Evolutionary conservation across 164 flowering plant species (phyloP).

Genomic region (Chimonanthus salicifolius): DNA sequence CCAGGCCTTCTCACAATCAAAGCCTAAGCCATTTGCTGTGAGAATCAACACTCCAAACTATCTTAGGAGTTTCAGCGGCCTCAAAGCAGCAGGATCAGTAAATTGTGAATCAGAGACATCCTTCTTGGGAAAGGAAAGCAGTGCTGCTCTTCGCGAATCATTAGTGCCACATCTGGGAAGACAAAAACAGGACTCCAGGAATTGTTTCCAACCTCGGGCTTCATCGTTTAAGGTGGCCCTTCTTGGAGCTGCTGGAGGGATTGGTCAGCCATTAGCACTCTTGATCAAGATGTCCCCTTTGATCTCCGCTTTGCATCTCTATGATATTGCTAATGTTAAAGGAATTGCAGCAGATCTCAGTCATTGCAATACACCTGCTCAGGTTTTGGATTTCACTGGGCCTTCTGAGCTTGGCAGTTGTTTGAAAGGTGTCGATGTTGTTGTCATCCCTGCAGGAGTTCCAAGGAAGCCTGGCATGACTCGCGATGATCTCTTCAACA

Average conservation of each 20-base stretch:
- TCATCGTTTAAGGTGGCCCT: conserved; percentile 29
- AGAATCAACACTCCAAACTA: conserved; percentile 2
- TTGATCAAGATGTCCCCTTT: conserved; percentile 16
- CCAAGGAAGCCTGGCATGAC: no score
- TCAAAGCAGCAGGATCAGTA: conserved; percentile 9
- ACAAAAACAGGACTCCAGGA: not conserved
- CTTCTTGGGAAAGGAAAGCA: conserved; percentile 14
- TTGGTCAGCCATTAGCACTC: conserved; percentile 31
- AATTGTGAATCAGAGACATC: conserved; percentile 13
- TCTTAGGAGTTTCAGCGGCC: conserved; percentile 14
- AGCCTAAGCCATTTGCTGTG: not conserved
- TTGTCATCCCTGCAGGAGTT: conserved; percentile 14
- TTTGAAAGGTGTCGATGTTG: conserved; percentile 11
- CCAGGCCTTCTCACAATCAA: not conserved
- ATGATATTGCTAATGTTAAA: conserved; percentile 16
- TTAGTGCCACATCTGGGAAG: not conserved
- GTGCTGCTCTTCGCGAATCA: conserved; percentile 7
- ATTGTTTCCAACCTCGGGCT: conserved; percentile 11
- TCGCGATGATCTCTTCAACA: no score
- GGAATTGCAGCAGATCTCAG: conserved; percentile 19
- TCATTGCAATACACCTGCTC: conserved; percentile 14
- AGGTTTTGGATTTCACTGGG: conserved; percentile 17
- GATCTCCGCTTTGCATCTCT: conserved; percentile 15
- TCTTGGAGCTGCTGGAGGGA: conserved; percentile 41
- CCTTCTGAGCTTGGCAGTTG: conserved; percentile 10